These are phyloP conservation scores for Chrysoporthe cubensis DNA, from an alignment of 2,329 filamentous ascomycete species.

Conservation along the genomic window DNA sequence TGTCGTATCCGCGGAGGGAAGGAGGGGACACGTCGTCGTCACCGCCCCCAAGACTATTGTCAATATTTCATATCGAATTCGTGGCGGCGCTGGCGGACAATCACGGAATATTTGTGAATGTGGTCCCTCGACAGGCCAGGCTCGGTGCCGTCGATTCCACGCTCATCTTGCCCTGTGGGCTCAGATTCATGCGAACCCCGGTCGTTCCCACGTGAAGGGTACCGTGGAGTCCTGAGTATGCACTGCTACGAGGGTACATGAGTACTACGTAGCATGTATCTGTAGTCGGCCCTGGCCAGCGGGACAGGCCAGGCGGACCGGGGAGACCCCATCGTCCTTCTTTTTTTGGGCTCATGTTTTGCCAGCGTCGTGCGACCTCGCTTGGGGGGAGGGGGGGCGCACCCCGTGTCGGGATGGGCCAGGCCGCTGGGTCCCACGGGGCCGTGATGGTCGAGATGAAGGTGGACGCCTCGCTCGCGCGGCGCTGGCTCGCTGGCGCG, in stretches of 20 bases:
- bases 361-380: background rate
- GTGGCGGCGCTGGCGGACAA: slow-evolving; percentile 9
- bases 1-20: slow-evolving; percentile 3
- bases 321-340: background rate
- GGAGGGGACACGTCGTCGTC: slow-evolving; percentile 13
- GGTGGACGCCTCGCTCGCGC: background rate
- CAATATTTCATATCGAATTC: slow-evolving; percentile 25
- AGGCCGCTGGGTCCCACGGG: background rate
- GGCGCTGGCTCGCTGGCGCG: background rate
- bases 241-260: background rate
- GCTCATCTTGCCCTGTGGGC: slow-evolving; percentile 28
- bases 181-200: slow-evolving; percentile 29
- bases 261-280: background rate
- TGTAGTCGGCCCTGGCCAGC: too few relatives aligned
- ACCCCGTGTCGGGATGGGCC: background rate
- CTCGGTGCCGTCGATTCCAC: slow-evolving; percentile 15
- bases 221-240: background rate
- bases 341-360: background rate
- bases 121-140: slow-evolving; percentile 9
- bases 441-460: slow-evolving; percentile 1
- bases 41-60: slow-evolving; percentile 20
- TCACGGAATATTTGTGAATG: slow-evolving; percentile 9
- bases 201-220: slow-evolving; percentile 19
- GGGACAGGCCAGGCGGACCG: background rate
- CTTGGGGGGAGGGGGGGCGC: background rate